Evolutionary conservation across 805 yeast genomes (phyloP).

Genomic region (Candida ipomoeae): DNA sequence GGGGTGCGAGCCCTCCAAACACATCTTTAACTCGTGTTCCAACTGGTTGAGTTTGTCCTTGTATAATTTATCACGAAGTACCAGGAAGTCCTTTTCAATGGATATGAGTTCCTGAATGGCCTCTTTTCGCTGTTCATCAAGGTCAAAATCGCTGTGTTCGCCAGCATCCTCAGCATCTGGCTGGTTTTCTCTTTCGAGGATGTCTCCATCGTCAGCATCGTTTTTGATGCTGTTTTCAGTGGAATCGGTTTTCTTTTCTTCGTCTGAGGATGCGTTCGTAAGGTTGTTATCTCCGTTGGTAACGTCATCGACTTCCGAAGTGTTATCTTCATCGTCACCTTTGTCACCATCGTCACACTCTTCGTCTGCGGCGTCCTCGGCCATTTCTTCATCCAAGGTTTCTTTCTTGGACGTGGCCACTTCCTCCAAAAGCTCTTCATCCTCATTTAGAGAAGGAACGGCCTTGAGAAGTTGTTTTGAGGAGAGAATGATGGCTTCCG

Average conservation of each 20-base stretch:
- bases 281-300: neutral
- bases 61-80: conserved; percentile 75
- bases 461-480: conserved; percentile 1
- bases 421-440: neutral
- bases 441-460: neutral
- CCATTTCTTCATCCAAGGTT: conserved; percentile 19
- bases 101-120: conserved; percentile 72
- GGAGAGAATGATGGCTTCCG: neutral
- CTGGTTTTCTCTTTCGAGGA: conserved; percentile 11
- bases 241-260: neutral
- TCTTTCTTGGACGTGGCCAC: conserved; percentile 5
- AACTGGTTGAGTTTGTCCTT: conserved; percentile 75
- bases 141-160: conserved; percentile 13
- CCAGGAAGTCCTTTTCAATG: conserved; percentile 84
- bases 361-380: conserved; percentile 18
- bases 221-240: conserved; percentile 17
- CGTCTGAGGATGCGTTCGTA: neutral
- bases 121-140: conserved; percentile 46
- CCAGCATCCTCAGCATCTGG: neutral
- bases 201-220: conserved; percentile 14
- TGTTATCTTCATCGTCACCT: conserved; percentile 6
- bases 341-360: conserved; percentile 9
- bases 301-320: conserved; percentile 1
- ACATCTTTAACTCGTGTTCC: conserved; percentile 80
- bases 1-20: conserved; percentile 88